A percentile compares a stretch with the other conserved stretches of the same genome.
Conservation (phyloP, 73 alveolate genomes). For the Paramecium caudatum region DNA sequence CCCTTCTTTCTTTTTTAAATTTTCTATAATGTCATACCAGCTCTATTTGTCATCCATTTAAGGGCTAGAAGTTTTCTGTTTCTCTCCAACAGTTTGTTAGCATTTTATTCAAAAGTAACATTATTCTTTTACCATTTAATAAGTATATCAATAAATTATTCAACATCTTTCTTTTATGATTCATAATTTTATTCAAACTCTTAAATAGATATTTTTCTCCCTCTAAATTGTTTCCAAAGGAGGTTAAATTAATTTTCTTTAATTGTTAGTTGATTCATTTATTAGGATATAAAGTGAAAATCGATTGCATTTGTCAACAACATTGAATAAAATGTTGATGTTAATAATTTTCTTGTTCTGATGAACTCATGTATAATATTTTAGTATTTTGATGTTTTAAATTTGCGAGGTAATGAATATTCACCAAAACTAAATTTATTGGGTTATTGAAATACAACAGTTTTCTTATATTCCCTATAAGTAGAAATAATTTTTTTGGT, state of each 20-base stretch:
- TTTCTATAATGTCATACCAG: constrained; percentile 7
- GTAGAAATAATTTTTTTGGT: neutral
- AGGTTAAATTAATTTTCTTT: neutral
- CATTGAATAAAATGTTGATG: constrained; percentile 55
- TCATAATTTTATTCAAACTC: neutral
- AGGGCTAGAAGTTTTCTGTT: constrained; percentile 42
- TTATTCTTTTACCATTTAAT: constrained; percentile 29
- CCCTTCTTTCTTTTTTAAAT: constrained; percentile 66
- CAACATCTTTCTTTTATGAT: neutral
- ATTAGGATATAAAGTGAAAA: constrained; percentile 43
- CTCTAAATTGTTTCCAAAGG: neutral
- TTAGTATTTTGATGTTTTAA: neutral
- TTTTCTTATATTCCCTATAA: neutral
- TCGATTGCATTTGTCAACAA: constrained; percentile 35
- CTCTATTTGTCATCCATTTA: constrained; percentile 41
- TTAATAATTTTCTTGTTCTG: constrained; percentile 10
- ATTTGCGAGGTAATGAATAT: neutral
- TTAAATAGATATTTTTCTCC: neutral
- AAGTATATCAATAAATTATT: neutral
- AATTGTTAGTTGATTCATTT: neutral
- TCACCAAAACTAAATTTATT: neutral
- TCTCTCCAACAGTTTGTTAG: constrained; percentile 46
- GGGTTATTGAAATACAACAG: neutral
- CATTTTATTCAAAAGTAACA: constrained; percentile 59
- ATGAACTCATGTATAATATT: neutral